Conservation (phyloP, 495 filamentous ascomycete genomes). For the Penicillium samsonianum region DNA sequence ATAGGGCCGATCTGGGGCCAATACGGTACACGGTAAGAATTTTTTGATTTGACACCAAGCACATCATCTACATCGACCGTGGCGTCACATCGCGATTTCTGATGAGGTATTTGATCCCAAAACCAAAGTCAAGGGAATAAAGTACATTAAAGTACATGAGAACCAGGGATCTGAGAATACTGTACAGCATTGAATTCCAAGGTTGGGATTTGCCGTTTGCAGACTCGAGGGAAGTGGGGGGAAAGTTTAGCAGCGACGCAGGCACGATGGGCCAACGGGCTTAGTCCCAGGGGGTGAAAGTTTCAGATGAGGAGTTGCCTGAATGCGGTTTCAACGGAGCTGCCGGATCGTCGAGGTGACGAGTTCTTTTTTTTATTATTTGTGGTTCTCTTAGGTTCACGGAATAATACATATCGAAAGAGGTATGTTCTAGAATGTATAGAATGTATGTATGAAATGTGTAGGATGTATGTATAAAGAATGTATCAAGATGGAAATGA, state of each 20-base stretch:
- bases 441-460: not conserved
- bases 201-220: conserved; percentile 7
- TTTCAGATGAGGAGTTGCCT: conserved; percentile 10
- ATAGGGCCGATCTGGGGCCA: conserved; percentile 2
- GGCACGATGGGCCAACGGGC: conserved; percentile 11
- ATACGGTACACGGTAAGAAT: not conserved
- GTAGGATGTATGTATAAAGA: not conserved
- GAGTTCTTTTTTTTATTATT: not conserved
- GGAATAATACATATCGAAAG: not conserved
- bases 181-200: not conserved
- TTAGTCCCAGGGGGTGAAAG: conserved; percentile 9
- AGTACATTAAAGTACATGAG: conserved; percentile 5
- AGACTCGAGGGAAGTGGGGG: not conserved
- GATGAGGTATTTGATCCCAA: not conserved
- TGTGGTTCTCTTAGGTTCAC: not conserved
- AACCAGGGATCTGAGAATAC: conserved; percentile 3
- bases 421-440: not conserved
- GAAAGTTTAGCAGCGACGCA: conserved; percentile 9
- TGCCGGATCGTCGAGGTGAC: conserved; percentile 7
- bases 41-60: not conserved
- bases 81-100: conserved; percentile 8
- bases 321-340: conserved; percentile 13
- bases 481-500: not conserved
- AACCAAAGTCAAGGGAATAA: not conserved
- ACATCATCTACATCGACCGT: conserved; percentile 11